Base-by-base conservation (phyloP, 1,284 basidiomycete genomes). In the Trametes sp. region DNA sequence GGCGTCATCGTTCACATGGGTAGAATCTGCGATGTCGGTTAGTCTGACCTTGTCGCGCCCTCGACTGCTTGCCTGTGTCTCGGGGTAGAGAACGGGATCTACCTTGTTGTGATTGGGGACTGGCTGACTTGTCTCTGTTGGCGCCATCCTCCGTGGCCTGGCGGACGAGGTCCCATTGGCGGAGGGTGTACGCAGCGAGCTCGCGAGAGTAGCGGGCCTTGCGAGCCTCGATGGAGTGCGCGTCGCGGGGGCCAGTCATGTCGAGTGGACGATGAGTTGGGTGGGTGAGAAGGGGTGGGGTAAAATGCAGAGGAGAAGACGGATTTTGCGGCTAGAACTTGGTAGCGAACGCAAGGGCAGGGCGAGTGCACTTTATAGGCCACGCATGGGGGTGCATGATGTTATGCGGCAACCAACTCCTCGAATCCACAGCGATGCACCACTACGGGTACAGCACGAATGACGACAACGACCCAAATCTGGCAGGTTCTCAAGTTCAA, bases 101-200 rank as follows among this genome's bases (percentile, higher is more conserved):
- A 36, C 49, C 52, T 55, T 41, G 60, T 13, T 59, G 60, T 35
- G 53, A 55, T 31, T 54, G 38, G 55, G 60, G 46, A 35, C 21
- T 54, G 24, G 54, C 28, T 5, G 65, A 53, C 60, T 65, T 58
- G 9, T 66, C 63, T 14, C 58, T 24, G 21, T 54, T 41, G 41
- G 52, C 41, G 28, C 61, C 58, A 13, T 57, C 59, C 44, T 78
- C 73, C 50, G 73, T 64, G 3, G 68, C 54, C 46, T 72, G 70
- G 70, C 76, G 73, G 29, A 74, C 75, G 21, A 69, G 45, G 54
- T 82, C 79, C 82, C 84, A 87, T 70, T 89, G 87, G 49, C 78
- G 79, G 44, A 82, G 75, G 6, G 87, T 89, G 71, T 88, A 81
- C 4, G 78, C 84, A 0, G 84, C 84, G n/a, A 89, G 75, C 69